These are phyloP conservation scores for Saccharomycopsis fodiens DNA, from an alignment of 805 yeast genomes.

Conservation along the genomic window DNA sequence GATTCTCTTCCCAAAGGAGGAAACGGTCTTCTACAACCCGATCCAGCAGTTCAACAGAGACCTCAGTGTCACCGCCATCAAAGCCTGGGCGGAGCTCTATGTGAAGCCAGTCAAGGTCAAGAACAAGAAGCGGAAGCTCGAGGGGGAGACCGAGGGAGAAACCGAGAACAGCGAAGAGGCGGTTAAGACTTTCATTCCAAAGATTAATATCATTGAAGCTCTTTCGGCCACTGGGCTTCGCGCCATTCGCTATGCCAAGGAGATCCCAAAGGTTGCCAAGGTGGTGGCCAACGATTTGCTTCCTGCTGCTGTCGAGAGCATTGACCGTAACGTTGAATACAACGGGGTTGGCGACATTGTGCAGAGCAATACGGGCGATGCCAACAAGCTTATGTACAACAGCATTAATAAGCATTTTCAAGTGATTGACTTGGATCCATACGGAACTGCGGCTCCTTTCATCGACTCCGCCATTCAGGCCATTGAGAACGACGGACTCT, in stretches of 20 bases:
- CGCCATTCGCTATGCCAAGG: constrained; percentile 89
- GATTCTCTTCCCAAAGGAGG: constrained; percentile 73
- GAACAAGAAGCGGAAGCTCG: constrained; percentile 24
- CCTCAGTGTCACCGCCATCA: constrained; percentile 72
- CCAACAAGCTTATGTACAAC: constrained; percentile 71
- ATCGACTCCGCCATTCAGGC: constrained; percentile 85
- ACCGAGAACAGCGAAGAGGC: constrained; percentile 8
- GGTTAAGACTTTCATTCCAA: constrained; percentile 29
- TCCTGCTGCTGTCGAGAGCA: constrained; percentile 77
- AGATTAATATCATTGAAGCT: constrained; percentile 75
- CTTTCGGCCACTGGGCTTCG: constrained; percentile 92
- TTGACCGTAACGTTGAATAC: constrained; percentile 59
- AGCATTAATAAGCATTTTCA: constrained; percentile 50
- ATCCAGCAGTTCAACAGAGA: constrained; percentile 97
- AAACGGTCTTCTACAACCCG: constrained; percentile 86
- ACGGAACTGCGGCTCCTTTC: constrained; percentile 96
- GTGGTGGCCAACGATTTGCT: constrained; percentile 88
- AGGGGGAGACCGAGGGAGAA: constrained; percentile 22
- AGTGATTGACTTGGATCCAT: constrained; percentile 91
- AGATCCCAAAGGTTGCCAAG: constrained; percentile 65
- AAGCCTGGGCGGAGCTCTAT: constrained; percentile 74
- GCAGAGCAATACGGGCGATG: constrained; percentile 74
- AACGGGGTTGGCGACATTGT: constrained; percentile 57
- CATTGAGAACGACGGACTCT: constrained; percentile 75
- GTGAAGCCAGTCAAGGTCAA: constrained; percentile 27